Conservation (phyloP, 148 eudicot species). For the Chenopodium quinoa region DNA sequence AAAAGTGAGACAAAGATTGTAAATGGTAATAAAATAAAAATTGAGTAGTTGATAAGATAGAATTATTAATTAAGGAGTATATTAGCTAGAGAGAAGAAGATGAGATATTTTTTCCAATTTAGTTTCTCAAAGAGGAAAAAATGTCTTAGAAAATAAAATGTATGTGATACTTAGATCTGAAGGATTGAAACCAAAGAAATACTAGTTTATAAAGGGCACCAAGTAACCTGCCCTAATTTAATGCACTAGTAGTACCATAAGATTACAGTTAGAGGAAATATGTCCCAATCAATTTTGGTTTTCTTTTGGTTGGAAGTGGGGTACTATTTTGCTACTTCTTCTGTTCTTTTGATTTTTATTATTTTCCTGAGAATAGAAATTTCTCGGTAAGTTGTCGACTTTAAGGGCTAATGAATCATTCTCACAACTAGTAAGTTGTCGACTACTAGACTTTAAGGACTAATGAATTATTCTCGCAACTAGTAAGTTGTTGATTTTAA, state of each 20-base stretch:
- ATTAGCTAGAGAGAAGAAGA: background rate
- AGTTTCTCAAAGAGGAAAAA: background rate
- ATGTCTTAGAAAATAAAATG: background rate
- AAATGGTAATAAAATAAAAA: background rate
- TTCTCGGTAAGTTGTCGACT: too few relatives aligned
- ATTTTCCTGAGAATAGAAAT: background rate
- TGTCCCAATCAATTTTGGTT: constrained; percentile 28
- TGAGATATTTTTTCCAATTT: background rate
- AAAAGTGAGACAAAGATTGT: background rate
- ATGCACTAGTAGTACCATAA: constrained; percentile 19
- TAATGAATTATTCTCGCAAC: too few relatives aligned
- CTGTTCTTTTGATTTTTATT: background rate
- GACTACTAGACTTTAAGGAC: too few relatives aligned
- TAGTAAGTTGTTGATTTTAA: too few relatives aligned
- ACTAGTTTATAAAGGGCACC: constrained; percentile 27
- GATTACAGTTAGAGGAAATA: constrained; percentile 31
- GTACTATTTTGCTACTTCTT: background rate
- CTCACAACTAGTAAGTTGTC: too few relatives aligned
- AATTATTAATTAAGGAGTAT: background rate
- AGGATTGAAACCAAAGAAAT: constrained; percentile 11
- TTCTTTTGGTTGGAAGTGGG: constrained; percentile 22
- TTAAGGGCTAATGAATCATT: too few relatives aligned
- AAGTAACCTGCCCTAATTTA: constrained; percentile 18
- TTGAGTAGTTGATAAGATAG: background rate
- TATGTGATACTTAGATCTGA: constrained; percentile 14